Evolutionary conservation across 2,329 filamentous ascomycete genomes (phyloP).

Genomic region (Colletotrichum tamarilloi): DNA sequence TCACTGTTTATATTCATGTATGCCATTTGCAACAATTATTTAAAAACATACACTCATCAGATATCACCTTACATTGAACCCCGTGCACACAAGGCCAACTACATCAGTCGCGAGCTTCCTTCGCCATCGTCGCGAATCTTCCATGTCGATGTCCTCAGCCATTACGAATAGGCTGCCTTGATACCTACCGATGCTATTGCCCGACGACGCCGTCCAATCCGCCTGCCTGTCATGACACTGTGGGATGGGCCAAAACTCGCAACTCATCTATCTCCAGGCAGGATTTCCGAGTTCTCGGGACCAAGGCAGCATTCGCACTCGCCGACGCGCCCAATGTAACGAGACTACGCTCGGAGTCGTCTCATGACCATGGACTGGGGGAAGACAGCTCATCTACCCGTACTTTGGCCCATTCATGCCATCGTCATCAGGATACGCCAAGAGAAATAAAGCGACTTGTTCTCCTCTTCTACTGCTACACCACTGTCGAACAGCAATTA

Average conservation of each 20-base stretch:
- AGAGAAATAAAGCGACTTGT: not conserved
- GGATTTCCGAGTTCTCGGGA: slow-evolving; percentile 23
- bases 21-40: not conserved
- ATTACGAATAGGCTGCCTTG: not conserved
- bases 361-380: slow-evolving; percentile 11
- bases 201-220: not conserved
- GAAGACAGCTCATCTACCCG: not conserved
- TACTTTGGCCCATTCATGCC: not conserved
- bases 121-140: not conserved
- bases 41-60: not conserved
- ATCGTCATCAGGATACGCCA: not conserved
- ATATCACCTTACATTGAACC: not conserved
- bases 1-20: slow-evolving; percentile 15
- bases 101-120: no score
- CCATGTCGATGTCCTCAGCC: not conserved
- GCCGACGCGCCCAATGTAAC: slow-evolving; percentile 26
- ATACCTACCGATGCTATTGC: not conserved
- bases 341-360: slow-evolving; percentile 1
- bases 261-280: slow-evolving; percentile 7
- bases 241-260: not conserved
- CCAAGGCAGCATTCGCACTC: slow-evolving; percentile 21
- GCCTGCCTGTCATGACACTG: not conserved
- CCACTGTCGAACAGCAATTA: not conserved
- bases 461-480: not conserved
- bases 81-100: not conserved